Conservation (phyloP, 495 filamentous ascomycete genomes). For the Penicillium cinerascens region DNA sequence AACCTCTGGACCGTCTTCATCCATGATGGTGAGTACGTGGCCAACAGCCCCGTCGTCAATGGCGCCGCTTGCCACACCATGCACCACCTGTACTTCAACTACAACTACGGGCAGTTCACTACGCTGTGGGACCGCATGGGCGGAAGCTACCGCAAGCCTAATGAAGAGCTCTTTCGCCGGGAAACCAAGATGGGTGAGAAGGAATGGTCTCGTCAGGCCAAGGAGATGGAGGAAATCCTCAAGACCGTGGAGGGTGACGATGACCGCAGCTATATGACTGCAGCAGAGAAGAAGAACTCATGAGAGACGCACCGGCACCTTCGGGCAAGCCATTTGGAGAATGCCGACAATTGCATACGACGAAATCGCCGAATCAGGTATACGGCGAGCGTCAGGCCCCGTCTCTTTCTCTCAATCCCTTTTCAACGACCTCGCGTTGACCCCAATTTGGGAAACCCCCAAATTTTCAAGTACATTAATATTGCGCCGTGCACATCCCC, state of each 20-base stretch:
- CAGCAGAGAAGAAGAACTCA: conserved; percentile 34
- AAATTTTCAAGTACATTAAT: conserved; percentile 14
- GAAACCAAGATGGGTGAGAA: conserved; percentile 83
- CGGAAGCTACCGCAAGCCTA: conserved; percentile 84
- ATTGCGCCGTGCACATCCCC: conserved; percentile 12
- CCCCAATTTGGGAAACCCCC: neutral
- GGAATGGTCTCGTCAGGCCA: conserved; percentile 76
- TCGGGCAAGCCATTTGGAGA: neutral
- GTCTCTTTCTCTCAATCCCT: neutral
- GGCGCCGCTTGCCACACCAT: conserved; percentile 94
- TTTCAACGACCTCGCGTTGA: neutral
- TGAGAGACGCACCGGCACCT: conserved; percentile 5
- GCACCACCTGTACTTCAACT: conserved; percentile 98
- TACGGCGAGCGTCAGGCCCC: neutral
- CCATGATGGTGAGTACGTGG: conserved; percentile 93
- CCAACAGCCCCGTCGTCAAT: conserved; percentile 85
- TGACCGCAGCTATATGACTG: conserved; percentile 63
- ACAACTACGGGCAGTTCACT: conserved; percentile 97
- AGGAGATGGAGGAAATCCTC: conserved; percentile 83
- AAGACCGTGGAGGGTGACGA: conserved; percentile 85
- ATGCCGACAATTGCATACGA: neutral
- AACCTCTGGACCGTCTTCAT: conserved; percentile 98
- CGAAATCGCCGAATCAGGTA: neutral
- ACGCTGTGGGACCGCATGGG: conserved; percentile 92
- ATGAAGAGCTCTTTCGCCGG: conserved; percentile 78